Base-by-base conservation (phyloP, 176 grass and related monocot species). In the Bolboschoenus planiculmis region DNA sequence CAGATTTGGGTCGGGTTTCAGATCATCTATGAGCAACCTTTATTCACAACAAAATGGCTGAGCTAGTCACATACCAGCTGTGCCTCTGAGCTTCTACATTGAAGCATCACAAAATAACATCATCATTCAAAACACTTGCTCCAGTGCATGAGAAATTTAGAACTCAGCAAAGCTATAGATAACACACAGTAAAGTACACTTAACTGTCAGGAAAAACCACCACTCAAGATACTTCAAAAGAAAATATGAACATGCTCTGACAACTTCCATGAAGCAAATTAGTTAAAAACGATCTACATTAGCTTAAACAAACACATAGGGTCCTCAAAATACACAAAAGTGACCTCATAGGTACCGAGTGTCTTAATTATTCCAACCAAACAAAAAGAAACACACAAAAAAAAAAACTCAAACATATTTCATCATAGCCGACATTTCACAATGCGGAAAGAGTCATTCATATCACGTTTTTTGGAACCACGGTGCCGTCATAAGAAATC, bases 381-480 rank as follows among this genome's bases (percentile, higher is more conserved):
- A 66, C 62, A 77, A 53, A 77, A 76, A 76, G 21, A 46, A 27
- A 4, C 37, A 74, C 15, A 18, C 14, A 74, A 29, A 23, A 27
- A 79, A 79, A 48, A 79, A 20, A 5, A 81, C 36, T 33, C 58
- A 2, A 64, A 29, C n/a, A 81, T 23, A 37, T 30, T 81, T 58
- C 18, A 60, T 80, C 55, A 80, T 57, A 80, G 36, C 78, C 53
- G 54, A 80, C 54, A 80, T 80, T 80, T 59, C 39, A 80, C 56
- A 56, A 40, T 20, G 60, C 55, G n/a, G 51, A 27, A 81, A 31
- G 55, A 60, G 55, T 8, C 56, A 43, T 82, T 82, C 58, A 82
- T 44, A 63, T 63, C 23, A 66, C 80, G 48, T 50, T 82, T 80
- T 82, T 82, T 82, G 80, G 80, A 26, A 82, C 58, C 34, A 34